Evolutionary conservation across 2,329 filamentous ascomycete species (phyloP).

Genomic region (Sclerotinia trifoliorum): DNA sequence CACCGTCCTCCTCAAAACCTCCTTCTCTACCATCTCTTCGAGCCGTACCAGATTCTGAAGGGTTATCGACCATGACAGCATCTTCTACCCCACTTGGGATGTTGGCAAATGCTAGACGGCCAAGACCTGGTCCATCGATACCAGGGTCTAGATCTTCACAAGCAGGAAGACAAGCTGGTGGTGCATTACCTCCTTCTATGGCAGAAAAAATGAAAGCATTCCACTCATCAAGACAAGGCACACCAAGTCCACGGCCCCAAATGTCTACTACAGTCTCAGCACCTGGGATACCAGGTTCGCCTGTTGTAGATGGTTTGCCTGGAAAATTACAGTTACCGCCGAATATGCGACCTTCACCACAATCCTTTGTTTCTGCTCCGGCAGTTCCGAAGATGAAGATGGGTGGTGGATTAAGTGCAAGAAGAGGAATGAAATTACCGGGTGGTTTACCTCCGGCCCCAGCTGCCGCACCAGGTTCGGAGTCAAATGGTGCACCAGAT

Average conservation of each 20-base stretch:
- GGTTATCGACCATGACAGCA: conserved; percentile 61
- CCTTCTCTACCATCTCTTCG: conserved; percentile 59
- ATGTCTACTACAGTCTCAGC: conserved; percentile 39
- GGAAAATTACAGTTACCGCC: conserved; percentile 45
- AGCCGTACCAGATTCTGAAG: conserved; percentile 57
- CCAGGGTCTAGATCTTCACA: conserved; percentile 12
- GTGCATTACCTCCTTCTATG: conserved; percentile 60
- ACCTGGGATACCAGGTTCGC: conserved; percentile 31
- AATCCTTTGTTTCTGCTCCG: conserved; percentile 52
- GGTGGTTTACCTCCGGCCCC: conserved; percentile 36
- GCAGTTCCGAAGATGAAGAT: conserved; percentile 44
- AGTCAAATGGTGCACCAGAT: conserved; percentile 27
- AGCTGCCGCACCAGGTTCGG: conserved; percentile 26
- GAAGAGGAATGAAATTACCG: conserved; percentile 63
- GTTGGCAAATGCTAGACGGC: conserved; percentile 63
- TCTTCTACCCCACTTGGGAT: conserved; percentile 84
- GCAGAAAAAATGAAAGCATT: conserved; percentile 70
- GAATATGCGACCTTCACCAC: conserved; percentile 48
- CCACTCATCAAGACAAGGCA: conserved; percentile 62
- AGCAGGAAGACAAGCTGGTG: conserved; percentile 43
- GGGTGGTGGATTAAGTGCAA: conserved; percentile 63
- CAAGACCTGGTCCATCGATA: conserved; percentile 33
- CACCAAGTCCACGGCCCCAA: conserved; percentile 34
- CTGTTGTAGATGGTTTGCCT: conserved; percentile 44
- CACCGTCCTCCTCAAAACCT: conserved; percentile 37